Percentiles rank a stretch among this genome's conserved stretches.
Conservation (phyloP, 306 rosid genomes). For the Senna tora region DNA sequence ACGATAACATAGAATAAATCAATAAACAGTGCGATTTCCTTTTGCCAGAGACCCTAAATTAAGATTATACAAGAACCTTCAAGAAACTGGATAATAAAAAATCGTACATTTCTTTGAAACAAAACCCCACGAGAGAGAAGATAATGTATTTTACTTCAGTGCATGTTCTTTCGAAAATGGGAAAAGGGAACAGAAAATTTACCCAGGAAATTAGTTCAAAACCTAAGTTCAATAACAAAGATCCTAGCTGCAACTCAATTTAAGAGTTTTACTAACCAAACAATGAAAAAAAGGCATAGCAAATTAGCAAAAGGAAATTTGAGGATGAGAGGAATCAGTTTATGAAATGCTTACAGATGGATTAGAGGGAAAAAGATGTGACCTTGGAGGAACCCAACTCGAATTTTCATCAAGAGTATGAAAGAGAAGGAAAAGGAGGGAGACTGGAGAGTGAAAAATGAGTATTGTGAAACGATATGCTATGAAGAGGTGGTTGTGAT, state of each 20-base stretch:
- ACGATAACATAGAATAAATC: constrained; percentile 4
- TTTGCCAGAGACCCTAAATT: not conserved
- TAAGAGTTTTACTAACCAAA: not conserved
- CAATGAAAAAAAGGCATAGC: not conserved
- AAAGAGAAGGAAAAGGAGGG: not conserved
- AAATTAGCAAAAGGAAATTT: not conserved
- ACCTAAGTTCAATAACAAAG: constrained; percentile 24
- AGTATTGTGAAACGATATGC: not conserved
- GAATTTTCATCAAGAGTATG: not conserved
- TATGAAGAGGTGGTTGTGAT: constrained; percentile 4
- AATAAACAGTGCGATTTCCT: not conserved
- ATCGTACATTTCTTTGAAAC: not conserved
- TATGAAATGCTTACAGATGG: constrained; percentile 44
- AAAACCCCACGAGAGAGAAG: not conserved
- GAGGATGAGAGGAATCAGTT: not conserved
- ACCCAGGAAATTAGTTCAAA: not conserved
- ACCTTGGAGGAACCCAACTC: not conserved
- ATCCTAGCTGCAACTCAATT: constrained; percentile 11
- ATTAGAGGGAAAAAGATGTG: not conserved
- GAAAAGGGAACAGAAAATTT: not conserved
- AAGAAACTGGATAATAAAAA: not conserved
- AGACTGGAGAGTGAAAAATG: not conserved
- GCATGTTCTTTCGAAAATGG: constrained; percentile 21
- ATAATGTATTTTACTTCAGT: not conserved
- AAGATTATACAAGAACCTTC: not conserved